Base-by-base conservation (phyloP, 2,329 filamentous ascomycete species). In the Neonectria faginata region DNA sequence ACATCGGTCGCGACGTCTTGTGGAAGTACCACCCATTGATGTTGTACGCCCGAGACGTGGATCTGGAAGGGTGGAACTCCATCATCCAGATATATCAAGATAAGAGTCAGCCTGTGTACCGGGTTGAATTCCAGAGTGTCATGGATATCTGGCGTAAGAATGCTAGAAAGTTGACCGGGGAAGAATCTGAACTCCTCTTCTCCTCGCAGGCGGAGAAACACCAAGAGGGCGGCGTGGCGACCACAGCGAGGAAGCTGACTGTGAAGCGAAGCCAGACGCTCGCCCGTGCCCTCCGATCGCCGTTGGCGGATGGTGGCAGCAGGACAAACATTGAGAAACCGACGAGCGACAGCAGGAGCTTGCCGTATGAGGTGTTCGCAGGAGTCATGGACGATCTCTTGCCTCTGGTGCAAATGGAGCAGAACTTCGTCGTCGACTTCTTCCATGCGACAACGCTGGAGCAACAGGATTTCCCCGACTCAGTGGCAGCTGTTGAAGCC, bases 361-460 rank as follows among this genome's bases (percentile, higher is more conserved):
- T 92, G 69, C 89, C 92, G 0, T 95, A 90, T 71, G 94, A 97
- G 78, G 89, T 93, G 3, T 97, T 98, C 78, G 85, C 88, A 0
- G 90, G 89, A 41, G 89, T 93, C 12, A 81, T 97, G 66, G 91
- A 96, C 62, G 93, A 97, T 73, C 88, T 96, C 68, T 82, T 94
- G 48, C 92, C 91, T 6, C 85, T 97, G 60, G 89, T 97, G 63
- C 90, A 93, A 71, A 94, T 95, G 77, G 96, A 99, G 79, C 95
- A 99, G 77, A 98, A 97, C 76, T 99, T 98, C 76, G 85, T 97
- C 53, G 90, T 97, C n/a, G 93, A 97, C 71, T 96, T 97, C 78
- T 98, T 98, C 85, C 95, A 98, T 73, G 89, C 96, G 27, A 92
- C 91, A n/a, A 97, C 93, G 2, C 84, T 95, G 29, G 91, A 94